A percentile compares a stretch with the other conserved stretches of the same genome.
Conservation (phyloP, 169 alveolate species). For the Sarcocystis neurona region DNA sequence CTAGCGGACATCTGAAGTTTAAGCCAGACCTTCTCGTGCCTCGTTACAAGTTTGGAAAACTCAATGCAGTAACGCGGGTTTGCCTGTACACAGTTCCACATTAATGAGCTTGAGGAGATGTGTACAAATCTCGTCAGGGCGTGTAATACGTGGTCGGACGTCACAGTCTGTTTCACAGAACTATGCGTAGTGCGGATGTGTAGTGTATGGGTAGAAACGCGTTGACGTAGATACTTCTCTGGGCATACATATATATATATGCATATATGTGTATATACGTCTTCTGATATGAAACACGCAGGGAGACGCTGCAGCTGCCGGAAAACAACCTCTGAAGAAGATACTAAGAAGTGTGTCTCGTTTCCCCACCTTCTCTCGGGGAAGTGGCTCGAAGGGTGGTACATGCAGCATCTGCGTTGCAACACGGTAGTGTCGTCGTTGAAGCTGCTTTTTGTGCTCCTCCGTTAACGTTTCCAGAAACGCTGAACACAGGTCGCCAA, state of each 20-base stretch:
- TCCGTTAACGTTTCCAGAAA: constrained; percentile 3
- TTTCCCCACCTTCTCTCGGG: constrained; percentile 10
- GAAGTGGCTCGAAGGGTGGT: neutral
- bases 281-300: neutral
- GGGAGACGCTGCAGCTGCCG: neutral
- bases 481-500: neutral
- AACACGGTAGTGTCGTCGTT: constrained; percentile 10
- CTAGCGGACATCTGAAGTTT: too few relatives aligned
- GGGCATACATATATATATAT: neutral
- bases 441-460: constrained; percentile 2
- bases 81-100: too few relatives aligned
- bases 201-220: too few relatives aligned
- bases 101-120: too few relatives aligned
- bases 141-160: too few relatives aligned
- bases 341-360: neutral
- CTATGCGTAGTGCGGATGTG: too few relatives aligned
- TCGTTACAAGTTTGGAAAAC: too few relatives aligned
- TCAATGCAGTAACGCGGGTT: too few relatives aligned
- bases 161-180: too few relatives aligned
- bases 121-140: too few relatives aligned
- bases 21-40: too few relatives aligned
- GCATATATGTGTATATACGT: neutral
- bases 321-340: neutral
- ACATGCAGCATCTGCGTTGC: neutral
- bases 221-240: too few relatives aligned